phyloP scores from a whole-genome alignment of 164 flowering plant genomes.

The Pachysandra terminalis region DNA sequence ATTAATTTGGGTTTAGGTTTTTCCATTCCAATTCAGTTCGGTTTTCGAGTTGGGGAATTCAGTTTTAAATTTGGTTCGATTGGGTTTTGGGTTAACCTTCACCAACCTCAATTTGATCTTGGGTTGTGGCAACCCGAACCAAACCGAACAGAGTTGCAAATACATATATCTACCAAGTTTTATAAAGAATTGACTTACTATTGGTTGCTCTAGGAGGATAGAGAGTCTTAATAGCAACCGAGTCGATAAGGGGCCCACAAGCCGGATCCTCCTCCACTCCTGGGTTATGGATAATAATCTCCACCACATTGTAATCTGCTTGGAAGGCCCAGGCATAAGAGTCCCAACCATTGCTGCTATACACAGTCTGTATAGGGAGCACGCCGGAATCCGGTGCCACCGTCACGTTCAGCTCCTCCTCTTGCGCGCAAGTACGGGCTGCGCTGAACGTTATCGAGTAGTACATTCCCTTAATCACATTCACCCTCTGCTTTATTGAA shows the following conservation, averaged over 20 bases:
- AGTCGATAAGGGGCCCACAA: conserved; percentile 91
- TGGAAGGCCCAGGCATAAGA: conserved; percentile 53
- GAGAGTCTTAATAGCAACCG: conserved; percentile 58
- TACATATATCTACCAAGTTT: neutral
- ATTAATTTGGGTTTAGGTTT: too few species aligned
- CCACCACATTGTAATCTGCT: conserved; percentile 26
- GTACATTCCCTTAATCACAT: conserved; percentile 37
- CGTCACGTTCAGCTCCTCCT: conserved; percentile 54
- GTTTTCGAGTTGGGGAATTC: too few species aligned
- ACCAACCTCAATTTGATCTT: too few species aligned
- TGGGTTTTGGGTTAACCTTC: too few species aligned
- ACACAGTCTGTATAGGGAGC: conserved; percentile 64
- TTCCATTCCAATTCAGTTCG: too few species aligned
- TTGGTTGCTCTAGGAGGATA: conserved; percentile 64
- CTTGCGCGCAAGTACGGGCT: conserved; percentile 75
- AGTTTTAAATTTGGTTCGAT: too few species aligned
- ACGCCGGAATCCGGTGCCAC: conserved; percentile 43
- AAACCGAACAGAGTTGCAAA: too few species aligned
- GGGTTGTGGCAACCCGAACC: too few species aligned
- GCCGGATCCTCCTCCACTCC: conserved; percentile 95
- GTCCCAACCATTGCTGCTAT: conserved; percentile 70
- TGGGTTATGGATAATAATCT: conserved; percentile 59
- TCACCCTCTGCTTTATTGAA: conserved; percentile 54
- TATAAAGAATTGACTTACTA: conserved; percentile 41
- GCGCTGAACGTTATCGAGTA: conserved; percentile 72